Evolutionary conservation across 2,329 filamentous ascomycete genomes (phyloP).

Genomic region (Diaporthe sp.): DNA sequence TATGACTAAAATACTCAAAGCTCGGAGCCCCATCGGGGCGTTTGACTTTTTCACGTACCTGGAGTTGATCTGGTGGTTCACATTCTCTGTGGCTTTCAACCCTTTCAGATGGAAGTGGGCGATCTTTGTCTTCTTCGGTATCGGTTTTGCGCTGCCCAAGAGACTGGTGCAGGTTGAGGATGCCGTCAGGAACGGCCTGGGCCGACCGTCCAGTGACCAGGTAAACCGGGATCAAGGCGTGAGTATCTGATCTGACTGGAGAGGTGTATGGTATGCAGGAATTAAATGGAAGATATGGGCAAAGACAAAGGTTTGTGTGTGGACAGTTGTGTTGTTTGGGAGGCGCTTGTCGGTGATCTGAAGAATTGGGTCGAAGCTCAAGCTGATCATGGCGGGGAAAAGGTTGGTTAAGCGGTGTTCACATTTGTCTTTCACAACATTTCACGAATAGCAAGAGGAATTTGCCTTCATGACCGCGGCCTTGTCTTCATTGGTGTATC

Average conservation of each 20-base stretch:
- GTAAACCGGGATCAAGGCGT: slow-evolving; percentile 35
- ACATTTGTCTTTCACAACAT: background rate
- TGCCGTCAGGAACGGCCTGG: slow-evolving; percentile 67
- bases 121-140: slow-evolving; percentile 83
- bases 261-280: background rate
- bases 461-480: background rate
- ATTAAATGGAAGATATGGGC: too few relatives aligned
- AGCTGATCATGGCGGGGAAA: background rate
- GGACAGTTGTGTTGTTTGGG: too few relatives aligned
- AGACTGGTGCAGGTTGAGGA: slow-evolving; percentile 77
- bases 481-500: background rate
- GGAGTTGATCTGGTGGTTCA: slow-evolving; percentile 88
- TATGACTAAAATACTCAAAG: slow-evolving; percentile 82
- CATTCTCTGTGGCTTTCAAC: slow-evolving; percentile 83
- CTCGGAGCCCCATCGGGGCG: slow-evolving; percentile 77
- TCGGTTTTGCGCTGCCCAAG: slow-evolving; percentile 77
- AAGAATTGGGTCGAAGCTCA: background rate
- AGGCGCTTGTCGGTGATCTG: background rate
- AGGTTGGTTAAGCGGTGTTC: background rate
- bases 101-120: slow-evolving; percentile 95
- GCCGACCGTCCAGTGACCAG: slow-evolving; percentile 44
- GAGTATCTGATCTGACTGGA: slow-evolving; percentile 26
- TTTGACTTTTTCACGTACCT: slow-evolving; percentile 94
- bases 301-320: background rate
- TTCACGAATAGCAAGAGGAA: background rate